These are phyloP conservation scores for Psilocybe mexicana DNA, from an alignment of 1,284 basidiomycete genomes.

Conservation along the genomic window DNA sequence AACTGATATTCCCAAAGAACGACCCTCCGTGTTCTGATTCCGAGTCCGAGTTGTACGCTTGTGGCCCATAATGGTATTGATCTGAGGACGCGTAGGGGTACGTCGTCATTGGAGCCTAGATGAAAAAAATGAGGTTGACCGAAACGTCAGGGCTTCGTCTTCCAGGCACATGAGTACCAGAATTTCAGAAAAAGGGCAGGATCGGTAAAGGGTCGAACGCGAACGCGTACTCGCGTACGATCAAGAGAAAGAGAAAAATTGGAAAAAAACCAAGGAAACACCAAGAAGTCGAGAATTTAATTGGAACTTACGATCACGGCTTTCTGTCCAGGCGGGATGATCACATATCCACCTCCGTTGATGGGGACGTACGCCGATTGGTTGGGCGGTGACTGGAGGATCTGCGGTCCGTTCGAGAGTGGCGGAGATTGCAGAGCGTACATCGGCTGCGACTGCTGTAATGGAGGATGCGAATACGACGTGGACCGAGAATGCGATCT, in stretches of 20 bases:
- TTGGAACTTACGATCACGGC: not conserved
- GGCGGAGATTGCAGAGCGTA: not conserved
- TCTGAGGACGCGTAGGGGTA: not conserved
- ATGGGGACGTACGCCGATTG: constrained; percentile 19
- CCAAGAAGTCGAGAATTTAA: not conserved
- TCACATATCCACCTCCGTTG: constrained; percentile 19
- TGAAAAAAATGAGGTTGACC: not conserved
- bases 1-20: constrained; percentile 1
- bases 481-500: constrained; percentile 1
- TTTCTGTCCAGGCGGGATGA: constrained; percentile 12
- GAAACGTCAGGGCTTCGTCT: not conserved
- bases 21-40: not conserved
- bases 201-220: not conserved
- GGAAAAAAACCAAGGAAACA: not conserved
- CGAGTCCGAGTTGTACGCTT: not conserved
- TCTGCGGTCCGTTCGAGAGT: not conserved
- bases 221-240: not conserved
- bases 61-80: not conserved
- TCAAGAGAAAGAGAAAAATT: not conserved
- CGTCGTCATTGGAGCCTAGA: not conserved
- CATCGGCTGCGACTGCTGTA: not conserved
- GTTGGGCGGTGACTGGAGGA: constrained; percentile 4
- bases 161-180: not conserved
- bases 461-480: not conserved
- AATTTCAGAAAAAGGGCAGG: not conserved